Base-by-base conservation (phyloP, 164 flowering plant species). In the Vitis cinerea region DNA sequence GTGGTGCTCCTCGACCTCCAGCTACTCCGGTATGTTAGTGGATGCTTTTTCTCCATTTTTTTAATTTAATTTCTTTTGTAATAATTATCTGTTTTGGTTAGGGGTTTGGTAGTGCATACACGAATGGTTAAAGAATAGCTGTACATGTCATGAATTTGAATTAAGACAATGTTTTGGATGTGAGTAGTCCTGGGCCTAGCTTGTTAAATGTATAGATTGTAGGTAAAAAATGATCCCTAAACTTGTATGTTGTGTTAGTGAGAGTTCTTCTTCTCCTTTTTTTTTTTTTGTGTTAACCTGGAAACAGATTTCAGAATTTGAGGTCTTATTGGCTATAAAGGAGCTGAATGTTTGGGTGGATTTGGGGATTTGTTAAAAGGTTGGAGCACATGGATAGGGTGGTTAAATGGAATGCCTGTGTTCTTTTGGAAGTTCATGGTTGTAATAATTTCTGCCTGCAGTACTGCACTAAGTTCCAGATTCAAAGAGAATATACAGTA, bases 1-100 rank as follows among this genome's bases (percentile, higher is more conserved):
- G 86, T 77, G 84, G 81, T 55, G 82, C 81, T 70, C 67, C 82
- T 17, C 77, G 84, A 58, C 83, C 86, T 53, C 58, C 73, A 57
- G 69, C 66, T 30, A 59, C 79, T 65, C 69, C 77, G 56, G 86
- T 83, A 71, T 30, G 83, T 57, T 47, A 16, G 14, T 59, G 61
- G 61, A 53, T 16, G 59, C 59, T 59, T 27, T 59, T 17, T 59
- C 44, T 37, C 17, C 16, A 27, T 8, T 31, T 9, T 61, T 29
- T 60, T 50, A 8, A 14, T 69, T 31, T 52, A 57, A 6, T 31
- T 15, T 14, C 44, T 48, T 60, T 53, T 60, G 48, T 8, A 13
- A 2, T 15, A 29, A 29, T 7, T 1, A 60, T 29, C 63, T 53
- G 3, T 53, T 53, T 53, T 53, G 56, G 56, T n/a, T 53, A 13